Percentiles rank a stretch among this genome's conserved stretches.
These are phyloP conservation scores for Dillenia suffruticosa DNA, from an alignment of 164 flowering plant species.

Conservation along the genomic window DNA sequence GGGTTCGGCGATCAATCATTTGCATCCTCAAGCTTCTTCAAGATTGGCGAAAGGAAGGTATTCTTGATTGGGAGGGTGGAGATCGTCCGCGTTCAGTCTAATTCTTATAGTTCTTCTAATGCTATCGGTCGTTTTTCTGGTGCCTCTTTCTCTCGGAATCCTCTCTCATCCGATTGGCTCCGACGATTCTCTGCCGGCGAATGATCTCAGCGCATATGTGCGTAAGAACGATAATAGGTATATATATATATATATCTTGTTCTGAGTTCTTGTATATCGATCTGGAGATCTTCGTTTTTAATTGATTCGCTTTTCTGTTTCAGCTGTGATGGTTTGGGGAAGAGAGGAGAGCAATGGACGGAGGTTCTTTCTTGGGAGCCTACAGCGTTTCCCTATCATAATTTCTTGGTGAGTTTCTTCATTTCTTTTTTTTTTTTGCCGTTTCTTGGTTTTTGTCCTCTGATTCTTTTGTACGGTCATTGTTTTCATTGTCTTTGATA, in stretches of 20 bases:
- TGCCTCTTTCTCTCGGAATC: constrained; percentile 66
- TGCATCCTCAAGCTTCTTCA: constrained; percentile 1
- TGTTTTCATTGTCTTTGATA: too few species aligned
- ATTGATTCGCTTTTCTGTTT: constrained; percentile 3
- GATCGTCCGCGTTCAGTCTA: constrained; percentile 41
- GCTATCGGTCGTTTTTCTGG: constrained; percentile 45
- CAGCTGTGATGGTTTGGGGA: constrained; percentile 31
- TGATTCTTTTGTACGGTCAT: neutral
- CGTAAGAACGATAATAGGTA: constrained; percentile 25
- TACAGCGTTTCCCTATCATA: constrained; percentile 60
- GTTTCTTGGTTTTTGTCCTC: neutral
- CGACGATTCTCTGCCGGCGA: constrained; percentile 23
- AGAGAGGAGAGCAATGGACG: constrained; percentile 54
- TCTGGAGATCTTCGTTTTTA: constrained; percentile 1
- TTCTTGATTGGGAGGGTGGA: constrained; percentile 31
- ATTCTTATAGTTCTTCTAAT: constrained; percentile 44
- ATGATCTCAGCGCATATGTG: constrained; percentile 54
- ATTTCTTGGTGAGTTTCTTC: constrained; percentile 46
- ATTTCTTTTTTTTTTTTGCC: neutral
- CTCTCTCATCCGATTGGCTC: constrained; percentile 50
- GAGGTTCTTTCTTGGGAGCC: constrained; percentile 70
- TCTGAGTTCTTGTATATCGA: neutral
- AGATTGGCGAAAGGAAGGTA: constrained; percentile 51
- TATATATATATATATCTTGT: constrained; percentile 4
- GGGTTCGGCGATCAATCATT: neutral